A percentile compares a stretch with the other conserved stretches of the same genome.
Conservation (phyloP, 441 rosid genomes). For the Melastoma candidum region DNA sequence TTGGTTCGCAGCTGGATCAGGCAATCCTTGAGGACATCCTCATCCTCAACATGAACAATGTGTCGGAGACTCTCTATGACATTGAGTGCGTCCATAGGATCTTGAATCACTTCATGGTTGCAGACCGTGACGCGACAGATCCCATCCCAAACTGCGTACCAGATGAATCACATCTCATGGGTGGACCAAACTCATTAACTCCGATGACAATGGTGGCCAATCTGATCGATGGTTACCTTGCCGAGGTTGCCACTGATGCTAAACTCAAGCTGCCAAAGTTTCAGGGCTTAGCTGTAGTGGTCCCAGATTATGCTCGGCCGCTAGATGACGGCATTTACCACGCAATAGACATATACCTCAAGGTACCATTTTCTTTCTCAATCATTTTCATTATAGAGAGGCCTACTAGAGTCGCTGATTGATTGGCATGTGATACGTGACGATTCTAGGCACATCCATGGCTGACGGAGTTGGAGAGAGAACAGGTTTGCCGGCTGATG, state of each 20-base stretch:
- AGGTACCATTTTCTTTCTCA: constrained; percentile 30
- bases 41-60: constrained; percentile 70
- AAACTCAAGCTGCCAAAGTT: constrained; percentile 70
- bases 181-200: constrained; percentile 38
- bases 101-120: constrained; percentile 64
- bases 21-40: constrained; percentile 74
- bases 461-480: too few species aligned
- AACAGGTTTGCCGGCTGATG: too few species aligned
- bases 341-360: constrained; percentile 75
- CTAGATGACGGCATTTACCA: constrained; percentile 87
- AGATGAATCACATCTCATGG: constrained; percentile 42
- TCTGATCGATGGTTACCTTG: constrained; percentile 69
- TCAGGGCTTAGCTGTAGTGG: constrained; percentile 53
- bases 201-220: constrained; percentile 63
- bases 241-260: constrained; percentile 88
- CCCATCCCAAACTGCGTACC: constrained; percentile 20
- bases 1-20: constrained; percentile 66
- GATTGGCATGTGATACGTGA: too few species aligned
- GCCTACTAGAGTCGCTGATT: too few species aligned
- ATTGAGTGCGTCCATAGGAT: constrained; percentile 78
- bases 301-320: constrained; percentile 77
- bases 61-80: constrained; percentile 72
- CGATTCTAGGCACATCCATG: too few species aligned
- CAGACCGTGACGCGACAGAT: constrained; percentile 26
- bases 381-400: too few species aligned